Conservation (phyloP, 108 stramenopile species). For the Ochromonas danica region DNA sequence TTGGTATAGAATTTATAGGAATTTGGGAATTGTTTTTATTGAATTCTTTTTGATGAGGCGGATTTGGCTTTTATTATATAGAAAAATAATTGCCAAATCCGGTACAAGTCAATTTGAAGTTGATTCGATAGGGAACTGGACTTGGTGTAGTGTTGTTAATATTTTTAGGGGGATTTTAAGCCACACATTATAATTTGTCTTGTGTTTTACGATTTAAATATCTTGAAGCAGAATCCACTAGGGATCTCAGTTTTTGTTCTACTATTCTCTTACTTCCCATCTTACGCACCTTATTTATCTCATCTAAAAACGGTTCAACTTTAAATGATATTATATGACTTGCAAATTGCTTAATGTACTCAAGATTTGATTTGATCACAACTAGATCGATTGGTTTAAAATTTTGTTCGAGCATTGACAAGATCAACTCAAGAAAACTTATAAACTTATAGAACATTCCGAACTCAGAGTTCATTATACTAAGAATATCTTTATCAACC, state of each 20-base stretch:
- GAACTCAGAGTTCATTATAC: conserved; percentile 17
- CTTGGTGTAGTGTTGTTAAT: conserved; percentile 5
- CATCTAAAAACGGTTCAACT: conserved; percentile 26
- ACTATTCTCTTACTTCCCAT: conserved; percentile 16
- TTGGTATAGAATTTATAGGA: conserved; percentile 17
- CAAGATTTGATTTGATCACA: conserved; percentile 26
- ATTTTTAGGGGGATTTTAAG: neutral
- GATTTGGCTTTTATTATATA: neutral
- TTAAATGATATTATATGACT: conserved; percentile 24
- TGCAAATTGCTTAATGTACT: conserved; percentile 28
- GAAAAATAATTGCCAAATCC: neutral
- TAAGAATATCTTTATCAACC: conserved; percentile 23
- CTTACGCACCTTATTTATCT: conserved; percentile 2
- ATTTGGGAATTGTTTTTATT: conserved; percentile 17
- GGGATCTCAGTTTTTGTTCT: conserved; percentile 15
- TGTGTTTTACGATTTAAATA: conserved; percentile 17
- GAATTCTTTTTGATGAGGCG: neutral
- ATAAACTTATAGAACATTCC: conserved; percentile 31
- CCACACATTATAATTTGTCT: neutral
- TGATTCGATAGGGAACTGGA: conserved; percentile 5
- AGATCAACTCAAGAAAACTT: neutral
- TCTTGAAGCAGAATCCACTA: conserved; percentile 15
- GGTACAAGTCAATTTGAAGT: neutral
- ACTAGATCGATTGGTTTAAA: conserved; percentile 7
- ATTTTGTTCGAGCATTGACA: conserved; percentile 5